These are phyloP conservation scores for Coprinellus micaceus DNA, from an alignment of 768 basidiomycete genomes.

Conservation along the genomic window DNA sequence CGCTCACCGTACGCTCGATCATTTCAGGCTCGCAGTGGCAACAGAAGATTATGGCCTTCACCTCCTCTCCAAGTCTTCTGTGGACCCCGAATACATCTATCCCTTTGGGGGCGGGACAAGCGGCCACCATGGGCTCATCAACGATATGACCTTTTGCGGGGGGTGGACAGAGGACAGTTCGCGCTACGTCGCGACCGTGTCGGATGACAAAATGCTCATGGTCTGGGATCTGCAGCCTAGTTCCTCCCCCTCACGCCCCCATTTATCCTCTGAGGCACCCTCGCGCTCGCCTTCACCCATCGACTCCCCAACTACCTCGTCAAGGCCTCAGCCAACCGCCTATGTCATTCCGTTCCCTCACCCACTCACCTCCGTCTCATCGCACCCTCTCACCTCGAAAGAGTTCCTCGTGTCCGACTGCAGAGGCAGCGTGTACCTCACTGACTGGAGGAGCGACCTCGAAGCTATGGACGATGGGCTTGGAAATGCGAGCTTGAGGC, in stretches of 20 bases:
- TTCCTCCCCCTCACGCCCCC: no score
- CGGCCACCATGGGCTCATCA: constrained; percentile 76
- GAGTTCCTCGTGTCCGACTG: constrained; percentile 78
- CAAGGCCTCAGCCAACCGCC: constrained; percentile 75
- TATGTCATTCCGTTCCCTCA: constrained; percentile 72
- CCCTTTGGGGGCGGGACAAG: constrained; percentile 77
- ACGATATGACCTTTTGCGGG: constrained; percentile 77
- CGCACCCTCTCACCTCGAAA: constrained; percentile 71
- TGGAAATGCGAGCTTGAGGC: constrained; percentile 46
- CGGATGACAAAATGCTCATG: constrained; percentile 83
- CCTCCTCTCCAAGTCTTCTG: constrained; percentile 55
- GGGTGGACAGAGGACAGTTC: constrained; percentile 64
- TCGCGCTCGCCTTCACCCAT: constrained; percentile 36
- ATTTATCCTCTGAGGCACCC: no score
- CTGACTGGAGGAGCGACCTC: constrained; percentile 81
- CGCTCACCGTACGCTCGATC: constrained; percentile 2
- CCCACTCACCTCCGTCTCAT: constrained; percentile 63
- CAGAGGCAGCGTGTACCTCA: constrained; percentile 68
- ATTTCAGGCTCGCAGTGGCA: constrained; percentile 72
- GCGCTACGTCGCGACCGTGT: constrained; percentile 78
- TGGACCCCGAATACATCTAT: constrained; percentile 50
- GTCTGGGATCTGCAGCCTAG: constrained; percentile 81
- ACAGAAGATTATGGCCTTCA: constrained; percentile 68
- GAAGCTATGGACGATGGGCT: constrained; percentile 38
- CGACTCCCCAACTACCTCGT: no score